These are phyloP conservation scores for Nicotiana paniculata DNA, from an alignment of 257 asterid genomes.

Conservation along the genomic window DNA sequence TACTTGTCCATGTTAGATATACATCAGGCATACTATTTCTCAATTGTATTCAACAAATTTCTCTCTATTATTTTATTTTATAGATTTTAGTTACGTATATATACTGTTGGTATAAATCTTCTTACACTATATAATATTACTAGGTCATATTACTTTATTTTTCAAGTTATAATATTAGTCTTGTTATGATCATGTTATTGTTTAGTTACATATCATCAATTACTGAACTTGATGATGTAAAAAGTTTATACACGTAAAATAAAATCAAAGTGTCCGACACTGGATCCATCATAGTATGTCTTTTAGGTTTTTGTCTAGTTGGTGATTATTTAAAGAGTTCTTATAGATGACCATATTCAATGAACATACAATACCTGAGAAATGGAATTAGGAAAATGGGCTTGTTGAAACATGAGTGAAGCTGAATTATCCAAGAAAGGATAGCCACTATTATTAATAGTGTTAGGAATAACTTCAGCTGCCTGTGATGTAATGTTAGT, in stretches of 20 bases:
- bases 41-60: background rate
- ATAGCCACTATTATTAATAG: slow-evolving; percentile 15
- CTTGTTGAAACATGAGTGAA: slow-evolving; percentile 36
- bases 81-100: too few relatives aligned
- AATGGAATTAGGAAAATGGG: slow-evolving; percentile 19
- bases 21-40: background rate
- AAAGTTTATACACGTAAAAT: too few relatives aligned
- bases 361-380: slow-evolving; percentile 5
- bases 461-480: slow-evolving; percentile 14
- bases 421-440: slow-evolving; percentile 35
- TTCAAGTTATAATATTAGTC: too few relatives aligned
- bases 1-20: background rate
- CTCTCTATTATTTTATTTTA: background rate
- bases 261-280: background rate
- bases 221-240: too few relatives aligned
- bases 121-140: too few relatives aligned
- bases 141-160: too few relatives aligned
- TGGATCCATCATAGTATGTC: background rate
- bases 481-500: slow-evolving; percentile 11
- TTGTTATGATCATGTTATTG: too few relatives aligned
- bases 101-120: too few relatives aligned
- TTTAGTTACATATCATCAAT: too few relatives aligned
- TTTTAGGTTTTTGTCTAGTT: slow-evolving; percentile 1
- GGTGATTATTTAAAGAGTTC: background rate
- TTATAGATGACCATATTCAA: background rate